Conservation (phyloP, 768 basidiomycete genomes). For the Myochromella boudieri region DNA sequence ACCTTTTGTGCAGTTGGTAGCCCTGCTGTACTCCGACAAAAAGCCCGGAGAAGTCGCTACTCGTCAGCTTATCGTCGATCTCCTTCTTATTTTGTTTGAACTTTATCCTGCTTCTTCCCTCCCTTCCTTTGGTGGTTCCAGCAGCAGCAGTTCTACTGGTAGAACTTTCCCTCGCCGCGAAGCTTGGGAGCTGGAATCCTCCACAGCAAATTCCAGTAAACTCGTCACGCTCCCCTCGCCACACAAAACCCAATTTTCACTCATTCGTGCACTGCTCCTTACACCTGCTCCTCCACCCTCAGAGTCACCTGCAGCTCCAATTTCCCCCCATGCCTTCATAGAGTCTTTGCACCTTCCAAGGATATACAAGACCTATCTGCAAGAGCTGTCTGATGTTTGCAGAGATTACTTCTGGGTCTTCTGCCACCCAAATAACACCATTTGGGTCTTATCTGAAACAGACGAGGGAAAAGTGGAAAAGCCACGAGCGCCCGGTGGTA, state of each 20-base stretch:
- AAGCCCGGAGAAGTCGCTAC: constrained; percentile 93
- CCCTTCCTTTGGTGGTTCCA: constrained; percentile 43
- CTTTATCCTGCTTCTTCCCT: constrained; percentile 76
- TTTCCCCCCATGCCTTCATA: constrained; percentile 83
- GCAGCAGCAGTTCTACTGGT: constrained; percentile 22
- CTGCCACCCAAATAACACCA: constrained; percentile 90
- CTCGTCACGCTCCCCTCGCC: constrained; percentile 69
- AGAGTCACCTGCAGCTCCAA: constrained; percentile 57
- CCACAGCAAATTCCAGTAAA: constrained; percentile 39
- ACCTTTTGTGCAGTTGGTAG: constrained; percentile 82
- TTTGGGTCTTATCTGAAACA: constrained; percentile 84
- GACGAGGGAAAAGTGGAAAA: constrained; percentile 86
- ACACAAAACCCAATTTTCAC: constrained; percentile 70
- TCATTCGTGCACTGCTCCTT: constrained; percentile 74
- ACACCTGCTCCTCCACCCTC: constrained; percentile 66
- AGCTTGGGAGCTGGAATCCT: constrained; percentile 55
- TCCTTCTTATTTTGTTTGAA: constrained; percentile 86
- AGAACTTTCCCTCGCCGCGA: constrained; percentile 40
- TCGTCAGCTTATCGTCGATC: constrained; percentile 86
- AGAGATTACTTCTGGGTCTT: constrained; percentile 97
- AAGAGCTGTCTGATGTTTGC: constrained; percentile 86
- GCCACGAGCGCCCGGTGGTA: constrained; percentile 92
- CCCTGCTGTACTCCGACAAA: constrained; percentile 93
- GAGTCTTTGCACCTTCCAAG: constrained; percentile 66
- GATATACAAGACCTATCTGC: constrained; percentile 79